phyloP scores from a whole-genome alignment of 352 stramenopile species.

The Phytophthora ramorum region DNA sequence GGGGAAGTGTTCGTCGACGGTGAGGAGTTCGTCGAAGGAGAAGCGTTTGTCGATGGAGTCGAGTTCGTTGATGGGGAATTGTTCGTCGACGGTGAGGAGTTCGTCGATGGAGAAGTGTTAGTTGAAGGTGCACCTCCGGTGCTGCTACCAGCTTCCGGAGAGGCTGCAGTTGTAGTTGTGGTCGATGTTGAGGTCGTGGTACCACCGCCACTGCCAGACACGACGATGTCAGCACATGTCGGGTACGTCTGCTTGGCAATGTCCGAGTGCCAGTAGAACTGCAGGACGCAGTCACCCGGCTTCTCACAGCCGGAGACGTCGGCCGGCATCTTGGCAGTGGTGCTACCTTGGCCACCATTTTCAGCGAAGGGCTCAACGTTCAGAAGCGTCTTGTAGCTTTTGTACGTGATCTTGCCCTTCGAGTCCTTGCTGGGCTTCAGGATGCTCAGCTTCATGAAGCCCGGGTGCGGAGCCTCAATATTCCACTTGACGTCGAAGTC shows the following conservation, averaged over 20 bases:
- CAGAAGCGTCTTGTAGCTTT: conserved; percentile 40
- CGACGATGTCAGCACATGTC: conserved; percentile 46
- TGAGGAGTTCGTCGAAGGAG: not conserved
- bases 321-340: conserved; percentile 45
- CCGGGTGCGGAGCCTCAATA: conserved; percentile 65
- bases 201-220: conserved; percentile 29
- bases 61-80: not conserved
- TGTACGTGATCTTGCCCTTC: conserved; percentile 55
- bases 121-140: conserved; percentile 16
- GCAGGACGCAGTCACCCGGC: conserved; percentile 42
- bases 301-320: conserved; percentile 44
- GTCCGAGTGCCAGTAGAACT: conserved; percentile 52
- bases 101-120: not conserved
- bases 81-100: not conserved
- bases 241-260: conserved; percentile 48
- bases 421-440: conserved; percentile 52
- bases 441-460: conserved; percentile 57
- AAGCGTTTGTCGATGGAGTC: not conserved
- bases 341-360: conserved; percentile 36
- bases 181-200: conserved; percentile 23
- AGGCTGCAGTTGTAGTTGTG: conserved; percentile 33
- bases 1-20: not conserved
- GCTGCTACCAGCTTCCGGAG: too few relatives aligned
- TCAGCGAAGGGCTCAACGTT: conserved; percentile 52
- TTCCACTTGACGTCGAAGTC: conserved; percentile 45